Percentiles rank a stretch among this genome's conserved stretches.
Conservation (phyloP, 768 basidiomycete genomes). For the Termitomyces sp. region DNA sequence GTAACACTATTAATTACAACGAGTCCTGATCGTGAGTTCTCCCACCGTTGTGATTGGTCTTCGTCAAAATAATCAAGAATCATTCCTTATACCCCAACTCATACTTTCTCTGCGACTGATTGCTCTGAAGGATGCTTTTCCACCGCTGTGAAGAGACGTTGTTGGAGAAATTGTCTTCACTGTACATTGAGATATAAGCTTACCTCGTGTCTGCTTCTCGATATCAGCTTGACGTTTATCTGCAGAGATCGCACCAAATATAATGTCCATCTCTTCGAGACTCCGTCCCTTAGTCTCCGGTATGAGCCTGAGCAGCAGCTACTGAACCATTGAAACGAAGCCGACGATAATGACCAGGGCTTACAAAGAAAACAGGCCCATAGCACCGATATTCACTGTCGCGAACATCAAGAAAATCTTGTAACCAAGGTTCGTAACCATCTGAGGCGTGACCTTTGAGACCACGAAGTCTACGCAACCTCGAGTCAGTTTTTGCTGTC, state of each 20-base stretch:
- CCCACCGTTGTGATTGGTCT: too few species aligned
- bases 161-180: neutral
- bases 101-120: neutral
- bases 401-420: slow-evolving; percentile 79
- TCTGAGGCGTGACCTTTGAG: slow-evolving; percentile 66
- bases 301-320: slow-evolving; percentile 34
- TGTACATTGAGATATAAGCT: too few species aligned
- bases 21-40: too few species aligned
- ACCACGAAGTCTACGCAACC: slow-evolving; percentile 60
- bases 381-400: slow-evolving; percentile 68
- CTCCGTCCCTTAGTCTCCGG: slow-evolving; percentile 62
- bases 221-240: neutral
- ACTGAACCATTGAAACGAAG: neutral
- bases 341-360: slow-evolving; percentile 9
- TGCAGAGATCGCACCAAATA: slow-evolving; percentile 48
- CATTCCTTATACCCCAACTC: too few species aligned
- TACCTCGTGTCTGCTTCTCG: slow-evolving; percentile 1
- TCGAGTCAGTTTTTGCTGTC: neutral
- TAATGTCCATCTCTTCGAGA: slow-evolving; percentile 52
- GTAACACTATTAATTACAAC: too few species aligned
- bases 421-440: slow-evolving; percentile 60
- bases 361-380: slow-evolving; percentile 65
- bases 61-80: too few species aligned
- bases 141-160: neutral
- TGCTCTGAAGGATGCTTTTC: too few species aligned